These are phyloP conservation scores for Geotrichum bryndzae DNA, from an alignment of 1,139 yeast species.

Conservation along the genomic window DNA sequence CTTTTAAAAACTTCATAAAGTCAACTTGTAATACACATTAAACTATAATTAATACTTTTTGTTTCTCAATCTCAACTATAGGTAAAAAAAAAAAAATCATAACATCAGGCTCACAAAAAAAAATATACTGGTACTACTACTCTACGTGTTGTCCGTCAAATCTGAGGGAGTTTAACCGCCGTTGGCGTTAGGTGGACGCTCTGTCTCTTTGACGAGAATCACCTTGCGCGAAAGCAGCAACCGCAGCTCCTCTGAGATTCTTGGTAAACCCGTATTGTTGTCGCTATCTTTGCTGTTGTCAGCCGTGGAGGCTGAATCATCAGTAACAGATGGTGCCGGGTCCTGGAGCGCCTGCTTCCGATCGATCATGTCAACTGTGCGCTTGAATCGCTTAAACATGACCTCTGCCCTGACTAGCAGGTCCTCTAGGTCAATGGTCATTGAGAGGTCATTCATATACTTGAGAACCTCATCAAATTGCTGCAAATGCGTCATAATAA, in stretches of 20 bases:
- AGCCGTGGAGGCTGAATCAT: constrained; percentile 16
- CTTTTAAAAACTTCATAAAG: no score
- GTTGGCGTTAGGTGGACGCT: constrained; percentile 35
- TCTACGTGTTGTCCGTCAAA: background rate
- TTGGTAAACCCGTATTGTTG: constrained; percentile 23
- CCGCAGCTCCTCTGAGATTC: constrained; percentile 52
- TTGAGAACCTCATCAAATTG: constrained; percentile 88
- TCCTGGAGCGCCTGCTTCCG: constrained; percentile 41
- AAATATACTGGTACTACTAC: background rate
- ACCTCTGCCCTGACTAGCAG: constrained; percentile 75
- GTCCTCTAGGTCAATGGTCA: constrained; percentile 67
- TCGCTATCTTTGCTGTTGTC: constrained; percentile 12
- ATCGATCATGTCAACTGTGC: constrained; percentile 73
- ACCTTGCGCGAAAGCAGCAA: constrained; percentile 52
- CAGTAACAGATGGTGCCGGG: constrained; percentile 19
- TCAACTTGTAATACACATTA: background rate
- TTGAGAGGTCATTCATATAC: constrained; percentile 85
- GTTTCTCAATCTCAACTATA: background rate
- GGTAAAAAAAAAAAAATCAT: background rate
- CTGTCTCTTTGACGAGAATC: constrained; percentile 59
- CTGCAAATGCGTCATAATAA: constrained; percentile 63
- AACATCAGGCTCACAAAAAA: background rate
- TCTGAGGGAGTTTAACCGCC: constrained; percentile 31
- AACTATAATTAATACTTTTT: background rate
- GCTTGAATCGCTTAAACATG: constrained; percentile 68